Percentiles rank a stretch among this genome's conserved stretches.
Evolutionary conservation across 352 stramenopile species (phyloP).

Genomic region (Phytopythium vexans): DNA sequence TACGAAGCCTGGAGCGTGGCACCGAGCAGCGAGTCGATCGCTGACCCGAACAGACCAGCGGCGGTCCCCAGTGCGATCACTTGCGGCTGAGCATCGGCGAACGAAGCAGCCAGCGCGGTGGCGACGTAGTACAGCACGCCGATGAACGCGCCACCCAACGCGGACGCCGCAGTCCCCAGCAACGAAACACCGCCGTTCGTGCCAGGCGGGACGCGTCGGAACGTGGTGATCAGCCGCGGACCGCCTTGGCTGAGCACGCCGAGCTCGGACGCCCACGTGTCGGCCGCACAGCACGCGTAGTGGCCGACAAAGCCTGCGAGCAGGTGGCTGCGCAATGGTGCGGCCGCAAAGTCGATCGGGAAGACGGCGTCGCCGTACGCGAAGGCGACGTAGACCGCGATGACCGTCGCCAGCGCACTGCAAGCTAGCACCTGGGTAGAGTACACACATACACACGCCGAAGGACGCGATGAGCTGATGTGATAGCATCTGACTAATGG

Average conservation of each 20-base stretch:
- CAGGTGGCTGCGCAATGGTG: conserved; percentile 40
- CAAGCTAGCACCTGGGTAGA: conserved; percentile 70
- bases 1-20: conserved; percentile 79
- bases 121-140: conserved; percentile 65
- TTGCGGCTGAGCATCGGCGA: conserved; percentile 23
- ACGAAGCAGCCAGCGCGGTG: conserved; percentile 30
- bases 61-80: conserved; percentile 54
- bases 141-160: conserved; percentile 86
- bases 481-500: neutral
- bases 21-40: conserved; percentile 83
- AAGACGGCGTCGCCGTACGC: conserved; percentile 37
- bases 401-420: conserved; percentile 55
- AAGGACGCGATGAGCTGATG: neutral
- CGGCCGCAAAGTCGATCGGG: conserved; percentile 30
- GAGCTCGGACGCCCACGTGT: conserved; percentile 95
- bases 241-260: conserved; percentile 81
- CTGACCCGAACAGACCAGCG: conserved; percentile 66
- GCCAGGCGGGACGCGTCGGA: conserved; percentile 78
- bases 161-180: conserved; percentile 76
- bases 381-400: conserved; percentile 56
- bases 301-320: conserved; percentile 87
- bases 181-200: conserved; percentile 94
- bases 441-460: neutral
- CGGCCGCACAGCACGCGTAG: conserved; percentile 91
- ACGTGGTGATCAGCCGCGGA: conserved; percentile 87